Evolutionary conservation across 2,329 filamentous ascomycete species (phyloP), one percentile per base, ranked within the genome.

Genomic region (Trichoderma polysporum): DNA sequence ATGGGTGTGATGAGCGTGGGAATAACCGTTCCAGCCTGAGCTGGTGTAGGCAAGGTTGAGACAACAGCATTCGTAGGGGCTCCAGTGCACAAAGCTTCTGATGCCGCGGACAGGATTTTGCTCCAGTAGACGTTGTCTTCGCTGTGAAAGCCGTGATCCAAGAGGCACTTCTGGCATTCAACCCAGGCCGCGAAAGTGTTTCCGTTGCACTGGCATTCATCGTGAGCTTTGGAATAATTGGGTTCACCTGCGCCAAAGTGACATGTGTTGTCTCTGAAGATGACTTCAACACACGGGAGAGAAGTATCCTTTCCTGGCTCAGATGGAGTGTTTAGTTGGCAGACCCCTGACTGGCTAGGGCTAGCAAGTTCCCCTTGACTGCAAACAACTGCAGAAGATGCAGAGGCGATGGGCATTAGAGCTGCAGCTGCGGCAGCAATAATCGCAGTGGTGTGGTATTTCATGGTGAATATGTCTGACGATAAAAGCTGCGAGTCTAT

Each of bases 181-280:
- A 74, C 63, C 79, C 80, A 82, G 67, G 82, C 78, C 31, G 68
- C 41, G 72, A 83, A 83, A 75, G 77, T 82, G 66, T 75, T 77
- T 41, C 81, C 78, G 10, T 72, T 72, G 73, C 81, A 84, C 75
- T 82, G 79, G 73, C 81, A 81, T 70, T 75, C 69, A 50, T 74
- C 74, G 68, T 79, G 75, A 25, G 70, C 74, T 49, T 71, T 68
- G 60, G 67, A 68, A 66, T 74, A 65, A 22, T 71, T 60, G 6
- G 73, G 39, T 4, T 70, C 57, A 2, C 72, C 75, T 53, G 74
- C 74, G 56, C 76, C 76, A 66, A 75, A 72, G 35, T 64, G 61
- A 70, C 77, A 79, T n/a, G 69, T 66, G 0, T 67, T 57, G 67
- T 76, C 75, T 59, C 78, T 76, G 62, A 67, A 71, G 59, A 67